phyloP scores from a whole-genome alignment of 805 yeast genomes.

The Hanseniaspora nectarophila region DNA sequence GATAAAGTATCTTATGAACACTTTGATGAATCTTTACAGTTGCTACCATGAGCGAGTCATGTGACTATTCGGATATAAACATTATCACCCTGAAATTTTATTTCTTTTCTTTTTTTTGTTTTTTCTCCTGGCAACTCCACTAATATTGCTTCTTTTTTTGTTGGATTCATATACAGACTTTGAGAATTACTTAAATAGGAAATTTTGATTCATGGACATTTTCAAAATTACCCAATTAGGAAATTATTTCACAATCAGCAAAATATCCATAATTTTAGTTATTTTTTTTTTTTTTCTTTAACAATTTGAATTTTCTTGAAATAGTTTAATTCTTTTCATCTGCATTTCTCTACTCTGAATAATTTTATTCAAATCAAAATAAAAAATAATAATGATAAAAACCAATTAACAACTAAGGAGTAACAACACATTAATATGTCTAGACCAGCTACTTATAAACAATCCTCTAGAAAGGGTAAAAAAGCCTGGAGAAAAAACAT shows the following conservation, averaged over 20 bases:
- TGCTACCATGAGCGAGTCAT: background rate
- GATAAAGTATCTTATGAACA: constrained; percentile 6
- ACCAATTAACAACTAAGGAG: background rate
- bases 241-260: background rate
- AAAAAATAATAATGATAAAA: background rate
- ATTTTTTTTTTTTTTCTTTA: background rate
- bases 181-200: background rate
- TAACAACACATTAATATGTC: constrained; percentile 1
- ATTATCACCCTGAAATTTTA: background rate
- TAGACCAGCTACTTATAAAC: constrained; percentile 49
- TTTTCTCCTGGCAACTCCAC: background rate
- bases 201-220: background rate
- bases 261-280: background rate
- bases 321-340: too few species aligned
- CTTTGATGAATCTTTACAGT: background rate
- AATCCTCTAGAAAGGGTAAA: constrained; percentile 83
- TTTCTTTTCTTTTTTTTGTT: background rate
- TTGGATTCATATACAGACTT: too few species aligned
- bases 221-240: background rate
- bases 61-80: background rate
- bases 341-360: too few species aligned
- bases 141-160: background rate
- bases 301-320: too few species aligned
- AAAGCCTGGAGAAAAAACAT: constrained; percentile 94
- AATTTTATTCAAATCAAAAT: background rate